A percentile compares a stretch with the other conserved stretches of the same genome.
phyloP scores from a whole-genome alignment of 31 red algal species.

The Odonthalia washingtoniensis region DNA sequence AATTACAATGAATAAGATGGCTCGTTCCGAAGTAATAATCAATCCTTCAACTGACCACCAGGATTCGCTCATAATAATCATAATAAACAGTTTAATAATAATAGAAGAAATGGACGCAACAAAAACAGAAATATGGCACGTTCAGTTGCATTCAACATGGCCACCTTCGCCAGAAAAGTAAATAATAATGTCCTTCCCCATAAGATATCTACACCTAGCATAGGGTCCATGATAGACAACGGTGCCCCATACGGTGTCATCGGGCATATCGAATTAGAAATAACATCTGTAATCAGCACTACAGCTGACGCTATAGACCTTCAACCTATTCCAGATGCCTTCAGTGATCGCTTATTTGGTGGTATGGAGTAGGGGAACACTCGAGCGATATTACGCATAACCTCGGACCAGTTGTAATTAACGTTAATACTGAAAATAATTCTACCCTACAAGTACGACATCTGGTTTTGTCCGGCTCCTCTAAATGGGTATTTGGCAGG shows the following conservation, averaged over 20 bases:
- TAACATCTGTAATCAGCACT: background rate
- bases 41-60: too few relatives aligned
- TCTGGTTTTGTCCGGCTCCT: too few relatives aligned
- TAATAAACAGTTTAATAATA: too few relatives aligned
- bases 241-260: constrained; percentile 27
- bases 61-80: too few relatives aligned
- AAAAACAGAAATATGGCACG: background rate
- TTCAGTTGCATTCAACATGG: background rate
- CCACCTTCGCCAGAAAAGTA: background rate
- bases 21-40: too few relatives aligned
- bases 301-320: constrained; percentile 2
- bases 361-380: constrained; percentile 12
- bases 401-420: constrained; percentile 21
- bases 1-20: too few relatives aligned
- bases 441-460: too few relatives aligned
- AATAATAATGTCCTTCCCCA: background rate
- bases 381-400: constrained; percentile 22
- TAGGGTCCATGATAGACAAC: constrained; percentile 18
- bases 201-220: background rate
- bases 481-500: too few relatives aligned
- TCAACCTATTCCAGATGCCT: constrained; percentile 17
- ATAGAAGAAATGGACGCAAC: too few relatives aligned
- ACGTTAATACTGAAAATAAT: too few relatives aligned
- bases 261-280: background rate
- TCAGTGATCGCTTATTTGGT: constrained; percentile 27